phyloP scores from a whole-genome alignment of 164 flowering plant genomes.

The Vitis cinerea region DNA sequence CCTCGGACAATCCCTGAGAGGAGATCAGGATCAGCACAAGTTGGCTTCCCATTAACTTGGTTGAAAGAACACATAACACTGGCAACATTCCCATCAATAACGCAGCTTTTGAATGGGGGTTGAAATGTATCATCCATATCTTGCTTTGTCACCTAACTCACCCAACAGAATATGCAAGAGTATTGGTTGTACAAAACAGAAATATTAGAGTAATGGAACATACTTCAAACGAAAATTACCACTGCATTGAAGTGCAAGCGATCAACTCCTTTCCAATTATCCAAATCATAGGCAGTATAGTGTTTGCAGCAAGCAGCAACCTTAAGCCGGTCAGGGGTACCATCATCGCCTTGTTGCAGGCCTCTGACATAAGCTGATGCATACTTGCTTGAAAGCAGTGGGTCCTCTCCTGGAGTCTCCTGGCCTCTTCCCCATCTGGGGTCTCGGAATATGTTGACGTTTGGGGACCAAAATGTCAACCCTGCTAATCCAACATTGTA shows the following conservation, averaged over 20 bases:
- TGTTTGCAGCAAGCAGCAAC: slow-evolving; percentile 27
- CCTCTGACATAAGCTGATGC: slow-evolving; percentile 20
- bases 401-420: too few species aligned
- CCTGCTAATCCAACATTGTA: slow-evolving; percentile 96
- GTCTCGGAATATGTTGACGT: slow-evolving; percentile 81
- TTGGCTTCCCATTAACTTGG: slow-evolving; percentile 10
- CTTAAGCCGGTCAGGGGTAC: slow-evolving; percentile 17
- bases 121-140: slow-evolving; percentile 11
- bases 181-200: background rate
- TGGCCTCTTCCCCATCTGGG: slow-evolving; percentile 88
- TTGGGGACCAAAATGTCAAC: slow-evolving; percentile 93
- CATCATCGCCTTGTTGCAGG: slow-evolving; percentile 15
- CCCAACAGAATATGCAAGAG: background rate
- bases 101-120: slow-evolving; percentile 6
- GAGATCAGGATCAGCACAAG: slow-evolving; percentile 17
- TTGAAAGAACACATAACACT: slow-evolving; percentile 18
- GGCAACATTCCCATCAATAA: slow-evolving; percentile 6
- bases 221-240: slow-evolving; percentile 34
- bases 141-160: slow-evolving; percentile 7
- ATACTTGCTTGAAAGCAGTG: slow-evolving; percentile 12
- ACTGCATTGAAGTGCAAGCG: slow-evolving; percentile 21
- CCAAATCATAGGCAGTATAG: slow-evolving; percentile 24
- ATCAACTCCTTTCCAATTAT: slow-evolving; percentile 14
- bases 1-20: background rate
- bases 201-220: background rate